Evolutionary conservation across 345 rosid species (phyloP), one percentile per base, ranked within the genome.

Genomic region (Nasturtium officinale): DNA sequence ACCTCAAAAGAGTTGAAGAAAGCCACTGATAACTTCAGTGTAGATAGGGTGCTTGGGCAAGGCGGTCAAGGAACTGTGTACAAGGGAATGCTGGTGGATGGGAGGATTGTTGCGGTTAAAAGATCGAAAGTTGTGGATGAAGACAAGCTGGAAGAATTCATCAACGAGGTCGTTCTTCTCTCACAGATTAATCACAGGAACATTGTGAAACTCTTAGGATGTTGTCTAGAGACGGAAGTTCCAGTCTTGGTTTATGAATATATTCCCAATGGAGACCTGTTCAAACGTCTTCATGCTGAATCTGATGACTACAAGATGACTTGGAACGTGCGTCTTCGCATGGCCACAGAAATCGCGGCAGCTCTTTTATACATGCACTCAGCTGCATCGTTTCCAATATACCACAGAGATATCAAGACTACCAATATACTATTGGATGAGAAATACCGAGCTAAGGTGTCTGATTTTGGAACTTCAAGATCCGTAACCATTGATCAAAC

Each of bases 381-480:
- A 1, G 72, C 74, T 8, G 78, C 81, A 47, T 71, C 80, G 0
- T 52, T 65, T 23, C 82, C 83, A 12, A 80, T 84, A 32, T 67
- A 61, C 61, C 86, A 83, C 9, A 68, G 85, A 47, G 86, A 82
- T 23, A 52, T 82, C 59, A 82, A 85, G 65, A 40, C 80, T 0
- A 59, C 80, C 0, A 85, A 85, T 62, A 74, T 85, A 59, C 72
- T 82, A 9, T 28, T 84, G 0, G 78, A 83, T 4, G 72, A 78
- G 6, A 66, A 58, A 16, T 76, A 60, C 17, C 59, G 55, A 3
- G 86, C 81, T 0, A 85, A 79, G 25, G 79, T 83, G 2, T 68
- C 86, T 0, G 86, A 85, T 65, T 85, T 85, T 15, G 88, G 88
- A 20, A 79, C 81, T 9, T 85, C 85, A 3, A 77, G 82, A 42